Evolutionary conservation across 192 early-diverging fungal species (phyloP), one percentile per base, ranked within the genome.

Genomic region (Diversispora epigaea): DNA sequence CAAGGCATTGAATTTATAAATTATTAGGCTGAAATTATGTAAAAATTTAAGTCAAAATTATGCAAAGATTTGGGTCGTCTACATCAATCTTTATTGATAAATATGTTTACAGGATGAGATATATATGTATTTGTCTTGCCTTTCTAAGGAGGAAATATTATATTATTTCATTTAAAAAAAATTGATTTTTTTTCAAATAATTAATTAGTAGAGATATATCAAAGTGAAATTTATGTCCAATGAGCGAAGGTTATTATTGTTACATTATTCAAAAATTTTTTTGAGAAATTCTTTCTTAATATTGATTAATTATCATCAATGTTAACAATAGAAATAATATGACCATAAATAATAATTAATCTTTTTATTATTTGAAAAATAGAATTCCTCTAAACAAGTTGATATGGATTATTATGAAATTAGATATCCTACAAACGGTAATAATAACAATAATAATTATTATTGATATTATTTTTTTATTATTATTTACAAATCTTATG

Each of bases 401-500:
- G 71, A 83, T 11, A 92, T 95, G 82, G 93, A 96, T 76, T 82
- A 92, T 60, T 82, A 81, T 60, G 87, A 87, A 32, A 75, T 78
- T 15, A 85, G 95, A 54, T 96, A 89, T 79, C 95, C 95, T 4
- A 94, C 93, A n/a, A 91, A 94, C 71, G 86, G 86, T 85, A 86
- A 68, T 39, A 49, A 19, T 57, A 9, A 11, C 54, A 14, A 3
- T 11, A 22, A 47, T 44, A 47, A n/a, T 11, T 41, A 14, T 39
- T 43, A 25, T 44, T 40, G n/a, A 19, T 52, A 39, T n/a, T 43
- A 25, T 32, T 46, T 52, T n/a, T n/a, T 22, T n/a, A n/a, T 60
- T 40, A 47, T n/a, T 69, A n/a, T 57, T 61, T 39, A 4, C 22
- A 22, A 4, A 55, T 58, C 0, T 17, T 19, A 55, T 60, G 5